Base-by-base conservation (phyloP, 192 early-diverging fungal species). In the Pilaira anomala region DNA sequence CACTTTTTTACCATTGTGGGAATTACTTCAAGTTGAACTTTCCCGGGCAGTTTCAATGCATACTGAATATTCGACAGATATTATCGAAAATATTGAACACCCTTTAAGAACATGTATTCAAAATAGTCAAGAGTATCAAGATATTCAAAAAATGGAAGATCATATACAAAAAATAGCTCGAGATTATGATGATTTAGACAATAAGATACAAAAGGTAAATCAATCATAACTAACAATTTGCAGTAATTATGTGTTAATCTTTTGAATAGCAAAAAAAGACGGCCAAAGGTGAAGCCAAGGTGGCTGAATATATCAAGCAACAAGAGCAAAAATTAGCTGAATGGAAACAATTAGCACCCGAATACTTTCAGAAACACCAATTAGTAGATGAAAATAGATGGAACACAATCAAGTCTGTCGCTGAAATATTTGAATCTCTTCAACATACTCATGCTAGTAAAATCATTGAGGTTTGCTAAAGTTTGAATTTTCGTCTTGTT, bases 81-180 rank as follows among this genome's bases (percentile, higher is more conserved):
- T 74, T 29, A n/a, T 25, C 21, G 68, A 85, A 25, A 68, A 78
- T 29, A 57, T 83, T 28, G 77, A 75, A 59, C 21, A 36, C 11
- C 69, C 73, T 3, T 41, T 78, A 55, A 68, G 76, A 14, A 19
- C 55, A 9, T 39, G 40, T n/a, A 19, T 69, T 22, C 22, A 14
- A 22, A 29, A 60, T n/a, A 51, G 66, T 44, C 50, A 24, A 18
- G 63, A 52, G 33, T 62, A 65, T 45, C 19, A 48, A 36, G 41
- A 29, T 36, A 36, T 74, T 52, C 55, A 52, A 52, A 24, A 51
- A 67, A 74, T 69, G 67, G 66, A 74, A 12, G 49, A 44, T 19
- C 16, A 26, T 44, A 53, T 74, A 19, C 36, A 54, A 50, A 74
- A 62, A 41, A 46, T 68, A 39, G 63, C 55, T 24, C 68, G 63